Base-by-base conservation (phyloP, 371 early-diverging fungal genomes). In the Apophysomyces trapeziformis region DNA sequence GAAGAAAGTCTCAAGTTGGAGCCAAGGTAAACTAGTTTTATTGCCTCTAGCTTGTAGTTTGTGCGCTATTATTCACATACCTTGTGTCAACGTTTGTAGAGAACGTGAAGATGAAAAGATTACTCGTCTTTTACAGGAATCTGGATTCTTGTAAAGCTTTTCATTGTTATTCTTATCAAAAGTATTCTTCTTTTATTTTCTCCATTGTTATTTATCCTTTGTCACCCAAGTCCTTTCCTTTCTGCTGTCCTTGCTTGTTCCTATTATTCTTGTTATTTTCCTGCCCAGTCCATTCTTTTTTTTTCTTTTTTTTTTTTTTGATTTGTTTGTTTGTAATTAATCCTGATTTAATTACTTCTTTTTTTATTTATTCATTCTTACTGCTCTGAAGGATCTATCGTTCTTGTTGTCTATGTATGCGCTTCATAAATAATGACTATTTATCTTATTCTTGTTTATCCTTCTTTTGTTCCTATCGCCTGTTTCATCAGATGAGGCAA, bases 31-130 rank as follows among this genome's bases (percentile, higher is more conserved):
- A 69, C 57, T 26, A 26, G 32, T 26, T 26, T 26, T 0, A 26
- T 26, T 26, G 32, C 2, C 32, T 26, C 32, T 26, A 26, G 32
- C 32, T 26, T 26, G 32, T 26, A 2, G 32, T 26, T 26, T 26
- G 32, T 26, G 2, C 32, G 26, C 37, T 16, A 14, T 37, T 41
- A 14, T 38, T n/a, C 18, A 38, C 14, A 14, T 57, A 7, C 26
- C 1, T 38, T 36, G 16, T 41, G 26, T 18, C 41, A 39, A 57
- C 18, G 8, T 6, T 32, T 5, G 47, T 61, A 89, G 90, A 72
- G 93, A 93, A 78, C 88, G 93, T 61, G 95, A 93, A 73, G 94
- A 95, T 80, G 94, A 94, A 77, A 94, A 93, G 75, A 92, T 95
- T 64, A 87, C 93, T 39, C 85, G 94, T 50, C 75, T 94, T 65